A percentile compares a stretch with the other conserved stretches of the same genome.
Evolutionary conservation across 169 alveolate genomes (phyloP).

Genomic region (Plasmodium gallinaceum): DNA sequence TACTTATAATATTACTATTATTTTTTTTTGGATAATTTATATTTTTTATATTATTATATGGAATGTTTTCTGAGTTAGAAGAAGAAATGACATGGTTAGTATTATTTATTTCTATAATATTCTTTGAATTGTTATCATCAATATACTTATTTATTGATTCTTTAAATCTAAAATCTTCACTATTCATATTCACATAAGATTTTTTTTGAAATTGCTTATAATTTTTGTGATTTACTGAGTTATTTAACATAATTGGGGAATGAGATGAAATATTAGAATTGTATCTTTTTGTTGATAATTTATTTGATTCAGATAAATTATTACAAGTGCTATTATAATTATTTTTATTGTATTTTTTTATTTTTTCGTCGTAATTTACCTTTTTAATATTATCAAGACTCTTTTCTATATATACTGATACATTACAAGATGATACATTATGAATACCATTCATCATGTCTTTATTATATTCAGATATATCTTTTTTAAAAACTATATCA

Average conservation of each 20-base stretch:
- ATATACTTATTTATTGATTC: too few species aligned
- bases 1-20: too few species aligned
- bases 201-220: neutral
- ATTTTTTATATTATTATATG: too few species aligned
- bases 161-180: too few species aligned
- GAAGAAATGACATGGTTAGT: too few species aligned
- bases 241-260: neutral
- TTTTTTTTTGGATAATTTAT: too few species aligned
- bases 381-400: neutral
- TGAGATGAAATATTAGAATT: neutral
- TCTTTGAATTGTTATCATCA: too few species aligned
- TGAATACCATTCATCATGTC: slow-evolving; percentile 23
- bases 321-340: neutral
- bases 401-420: slow-evolving; percentile 5
- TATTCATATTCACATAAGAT: too few species aligned
- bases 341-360: neutral
- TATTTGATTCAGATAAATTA: neutral
- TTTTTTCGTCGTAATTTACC: neutral
- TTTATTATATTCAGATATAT: slow-evolving; percentile 25
- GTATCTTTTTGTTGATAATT: neutral
- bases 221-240: neutral
- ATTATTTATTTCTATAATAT: too few species aligned
- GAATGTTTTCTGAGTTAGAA: too few species aligned
- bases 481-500: slow-evolving; percentile 24
- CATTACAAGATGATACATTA: slow-evolving; percentile 6